Conservation (phyloP, 164 flowering plant species). For the Chimonanthus salicifolius region DNA sequence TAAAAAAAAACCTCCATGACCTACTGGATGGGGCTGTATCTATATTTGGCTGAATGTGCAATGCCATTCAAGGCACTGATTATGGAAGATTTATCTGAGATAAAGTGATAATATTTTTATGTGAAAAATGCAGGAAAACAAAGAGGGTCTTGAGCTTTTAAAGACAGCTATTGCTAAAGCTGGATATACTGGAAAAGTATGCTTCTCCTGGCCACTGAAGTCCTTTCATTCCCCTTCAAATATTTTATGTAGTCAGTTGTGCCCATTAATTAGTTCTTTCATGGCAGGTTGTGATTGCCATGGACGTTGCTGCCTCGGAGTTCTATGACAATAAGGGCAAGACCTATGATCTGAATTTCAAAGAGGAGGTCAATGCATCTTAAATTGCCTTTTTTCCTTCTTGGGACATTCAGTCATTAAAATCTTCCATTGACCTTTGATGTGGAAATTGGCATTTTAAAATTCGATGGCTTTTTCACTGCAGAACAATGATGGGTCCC, state of each 20-base stretch:
- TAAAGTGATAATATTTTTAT: too few relatives aligned
- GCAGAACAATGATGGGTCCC: slow-evolving; percentile 36
- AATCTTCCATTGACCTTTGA: background rate
- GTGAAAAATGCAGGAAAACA: slow-evolving; percentile 31
- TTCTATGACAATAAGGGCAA: slow-evolving; percentile 24
- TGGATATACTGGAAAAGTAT: slow-evolving; percentile 36
- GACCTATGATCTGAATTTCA: slow-evolving; percentile 33
- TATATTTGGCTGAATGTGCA: too few relatives aligned
- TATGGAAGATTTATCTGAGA: too few relatives aligned
- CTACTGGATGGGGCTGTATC: too few relatives aligned
- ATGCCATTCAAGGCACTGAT: too few relatives aligned
- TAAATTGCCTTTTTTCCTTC: background rate
- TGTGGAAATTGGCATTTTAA: background rate
- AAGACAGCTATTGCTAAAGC: slow-evolving; percentile 41
- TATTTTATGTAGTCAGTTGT: background rate
- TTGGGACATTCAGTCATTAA: too few relatives aligned
- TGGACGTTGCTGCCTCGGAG: slow-evolving; percentile 39
- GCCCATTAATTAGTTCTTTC: background rate
- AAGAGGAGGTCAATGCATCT: slow-evolving; percentile 23
- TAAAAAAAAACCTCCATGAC: too few relatives aligned
- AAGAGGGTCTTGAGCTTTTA: slow-evolving; percentile 38
- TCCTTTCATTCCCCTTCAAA: background rate
- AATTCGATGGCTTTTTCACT: background rate
- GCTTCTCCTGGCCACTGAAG: background rate
- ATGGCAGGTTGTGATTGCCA: slow-evolving; percentile 30